phyloP scores from a whole-genome alignment of 2,329 filamentous ascomycete genomes.

The Neofusicoccum parvum region DNA sequence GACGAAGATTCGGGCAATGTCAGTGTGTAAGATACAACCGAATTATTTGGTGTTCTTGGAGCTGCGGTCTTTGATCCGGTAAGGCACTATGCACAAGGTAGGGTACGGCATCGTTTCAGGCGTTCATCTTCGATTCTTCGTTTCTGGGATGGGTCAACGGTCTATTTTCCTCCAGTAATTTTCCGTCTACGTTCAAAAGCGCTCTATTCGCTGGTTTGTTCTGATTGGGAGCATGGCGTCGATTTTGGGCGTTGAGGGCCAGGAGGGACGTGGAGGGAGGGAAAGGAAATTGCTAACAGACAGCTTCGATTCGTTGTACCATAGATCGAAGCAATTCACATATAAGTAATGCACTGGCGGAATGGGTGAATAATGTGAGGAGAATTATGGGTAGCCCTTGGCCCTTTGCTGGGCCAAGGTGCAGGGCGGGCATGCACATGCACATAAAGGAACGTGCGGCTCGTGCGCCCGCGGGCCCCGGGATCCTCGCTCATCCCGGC shows the following conservation, averaged over 20 bases:
- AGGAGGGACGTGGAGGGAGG: not conserved
- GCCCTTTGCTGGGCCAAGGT: not conserved
- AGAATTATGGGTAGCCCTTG: not conserved
- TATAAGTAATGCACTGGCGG: not conserved
- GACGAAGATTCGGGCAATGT: slow-evolving; percentile 40
- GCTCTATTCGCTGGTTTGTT: slow-evolving; percentile 2
- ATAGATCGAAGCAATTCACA: slow-evolving; percentile 11
- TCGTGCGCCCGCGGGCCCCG: slow-evolving; percentile 1
- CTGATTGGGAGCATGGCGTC: slow-evolving; percentile 6
- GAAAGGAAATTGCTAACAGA: slow-evolving; percentile 17
- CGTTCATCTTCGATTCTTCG: not conserved
- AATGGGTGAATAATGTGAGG: not conserved
- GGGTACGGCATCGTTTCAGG: slow-evolving; percentile 8
- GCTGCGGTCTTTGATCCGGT: slow-evolving; percentile 10
- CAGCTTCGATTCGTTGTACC: slow-evolving; percentile 18
- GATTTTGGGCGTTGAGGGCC: not conserved
- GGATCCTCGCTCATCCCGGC: slow-evolving; percentile 13
- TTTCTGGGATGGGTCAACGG: not conserved
- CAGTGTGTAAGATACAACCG: slow-evolving; percentile 32
- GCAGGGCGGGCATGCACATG: not conserved
- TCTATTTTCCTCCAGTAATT: not conserved
- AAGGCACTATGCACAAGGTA: slow-evolving; percentile 1
- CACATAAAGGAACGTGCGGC: not conserved
- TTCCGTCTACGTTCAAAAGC: not conserved
- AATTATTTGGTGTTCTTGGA: slow-evolving; percentile 18